Evolutionary conservation across 306 rosid species (phyloP).

Genomic region (Prinsepia uniflora): DNA sequence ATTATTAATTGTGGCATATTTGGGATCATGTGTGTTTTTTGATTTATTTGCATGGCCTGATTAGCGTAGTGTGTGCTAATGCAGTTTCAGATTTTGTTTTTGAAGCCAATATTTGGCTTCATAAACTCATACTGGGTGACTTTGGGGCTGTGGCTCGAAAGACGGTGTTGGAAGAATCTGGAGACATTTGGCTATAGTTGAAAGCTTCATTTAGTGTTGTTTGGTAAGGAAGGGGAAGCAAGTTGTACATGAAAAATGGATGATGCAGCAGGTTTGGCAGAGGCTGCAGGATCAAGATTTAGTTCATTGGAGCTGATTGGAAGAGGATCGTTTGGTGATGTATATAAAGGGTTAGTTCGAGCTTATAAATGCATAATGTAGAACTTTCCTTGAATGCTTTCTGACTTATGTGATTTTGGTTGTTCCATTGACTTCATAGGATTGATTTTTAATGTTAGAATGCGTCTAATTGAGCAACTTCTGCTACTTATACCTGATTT

Average conservation of each 20-base stretch:
- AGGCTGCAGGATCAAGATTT: constrained; percentile 86
- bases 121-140: constrained; percentile 16
- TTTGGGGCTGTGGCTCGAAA: constrained; percentile 29
- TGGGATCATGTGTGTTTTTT: constrained; percentile 21
- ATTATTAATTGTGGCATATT: constrained; percentile 21
- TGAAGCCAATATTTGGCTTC: constrained; percentile 25
- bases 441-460: not conserved
- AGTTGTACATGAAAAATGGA: constrained; percentile 52
- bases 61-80: constrained; percentile 19
- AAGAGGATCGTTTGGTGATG: constrained; percentile 94
- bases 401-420: not conserved
- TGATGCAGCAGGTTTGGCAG: constrained; percentile 64
- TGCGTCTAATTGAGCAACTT: constrained; percentile 1
- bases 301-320: constrained; percentile 86
- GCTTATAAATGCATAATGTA: constrained; percentile 16
- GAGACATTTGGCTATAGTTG: constrained; percentile 25
- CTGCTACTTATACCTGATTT: not conserved
- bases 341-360: constrained; percentile 78
- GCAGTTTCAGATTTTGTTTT: constrained; percentile 36
- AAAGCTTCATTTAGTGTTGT: constrained; percentile 15
- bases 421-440: not conserved
- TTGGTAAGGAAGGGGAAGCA: constrained; percentile 33
- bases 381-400: constrained; percentile 7
- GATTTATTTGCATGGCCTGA: constrained; percentile 18
- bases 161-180: constrained; percentile 27